Evolutionary conservation across 2,329 filamentous ascomycete species (phyloP).

Genomic region (Alternaria arbusti): DNA sequence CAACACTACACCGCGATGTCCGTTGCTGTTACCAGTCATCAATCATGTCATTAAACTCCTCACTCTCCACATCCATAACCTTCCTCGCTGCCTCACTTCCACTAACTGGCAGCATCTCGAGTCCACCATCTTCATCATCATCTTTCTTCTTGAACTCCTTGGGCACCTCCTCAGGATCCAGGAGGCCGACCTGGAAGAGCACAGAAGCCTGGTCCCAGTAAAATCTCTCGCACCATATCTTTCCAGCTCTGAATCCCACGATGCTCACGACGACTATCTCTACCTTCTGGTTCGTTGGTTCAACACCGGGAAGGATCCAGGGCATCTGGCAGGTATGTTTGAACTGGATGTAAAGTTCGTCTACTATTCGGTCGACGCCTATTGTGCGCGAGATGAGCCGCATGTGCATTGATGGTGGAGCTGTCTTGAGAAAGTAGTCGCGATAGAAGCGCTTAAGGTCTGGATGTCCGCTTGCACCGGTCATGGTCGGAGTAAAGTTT

Average conservation of each 20-base stretch:
- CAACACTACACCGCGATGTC: not conserved
- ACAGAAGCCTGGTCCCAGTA: slow-evolving; percentile 70
- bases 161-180: slow-evolving; percentile 63
- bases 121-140: slow-evolving; percentile 51
- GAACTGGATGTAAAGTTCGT: slow-evolving; percentile 65
- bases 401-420: slow-evolving; percentile 58
- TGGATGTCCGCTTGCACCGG: slow-evolving; percentile 52
- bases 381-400: slow-evolving; percentile 64
- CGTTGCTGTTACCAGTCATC: slow-evolving; percentile 47
- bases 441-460: slow-evolving; percentile 61
- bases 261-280: slow-evolving; percentile 65
- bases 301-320: slow-evolving; percentile 66
- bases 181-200: slow-evolving; percentile 63
- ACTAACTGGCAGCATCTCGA: slow-evolving; percentile 55
- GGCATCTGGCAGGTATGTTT: slow-evolving; percentile 62
- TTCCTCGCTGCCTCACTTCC: slow-evolving; percentile 56
- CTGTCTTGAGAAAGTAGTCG: slow-evolving; percentile 59
- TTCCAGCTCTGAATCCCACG: slow-evolving; percentile 60
- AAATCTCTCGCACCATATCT: slow-evolving; percentile 63
- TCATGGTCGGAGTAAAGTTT: slow-evolving; percentile 55
- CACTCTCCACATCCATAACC: slow-evolving; percentile 53
- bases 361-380: slow-evolving; percentile 65
- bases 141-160: slow-evolving; percentile 31
- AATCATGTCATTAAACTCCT: slow-evolving; percentile 55
- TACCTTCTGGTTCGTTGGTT: slow-evolving; percentile 62